phyloP scores from a whole-genome alignment of 495 filamentous ascomycete species.

The Pyrenula massariospora region DNA sequence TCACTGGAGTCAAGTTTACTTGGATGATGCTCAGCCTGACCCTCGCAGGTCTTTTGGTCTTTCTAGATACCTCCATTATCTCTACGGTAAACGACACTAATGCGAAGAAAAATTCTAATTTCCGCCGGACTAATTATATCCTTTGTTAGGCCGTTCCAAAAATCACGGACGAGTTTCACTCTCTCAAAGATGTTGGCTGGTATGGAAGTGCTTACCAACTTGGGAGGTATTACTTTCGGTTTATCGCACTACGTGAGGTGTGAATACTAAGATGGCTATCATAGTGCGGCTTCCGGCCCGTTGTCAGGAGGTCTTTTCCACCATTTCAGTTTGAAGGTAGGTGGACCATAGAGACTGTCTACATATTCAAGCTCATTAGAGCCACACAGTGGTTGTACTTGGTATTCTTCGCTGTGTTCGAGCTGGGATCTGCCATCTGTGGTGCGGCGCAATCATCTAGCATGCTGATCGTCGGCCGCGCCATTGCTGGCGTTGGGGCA shows the following conservation, averaged over 20 bases:
- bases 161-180: conserved; percentile 30
- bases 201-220: conserved; percentile 34
- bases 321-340: conserved; percentile 29
- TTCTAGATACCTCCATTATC: conserved; percentile 40
- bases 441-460: conserved; percentile 6
- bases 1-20: background rate
- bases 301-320: conserved; percentile 33
- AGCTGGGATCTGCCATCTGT: conserved; percentile 7
- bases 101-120: background rate
- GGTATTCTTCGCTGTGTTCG: conserved; percentile 11
- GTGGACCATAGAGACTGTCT: background rate
- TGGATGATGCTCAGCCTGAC: background rate
- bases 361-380: background rate
- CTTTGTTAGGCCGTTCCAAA: conserved; percentile 20
- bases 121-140: background rate
- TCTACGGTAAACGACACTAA: conserved; percentile 22
- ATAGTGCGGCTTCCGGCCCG: conserved; percentile 30
- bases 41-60: conserved; percentile 30
- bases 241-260: background rate
- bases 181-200: conserved; percentile 31
- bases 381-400: conserved; percentile 13
- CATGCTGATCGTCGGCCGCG: conserved; percentile 10
- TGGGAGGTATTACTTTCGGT: conserved; percentile 13
- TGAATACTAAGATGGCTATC: background rate
- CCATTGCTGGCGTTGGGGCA: conserved; percentile 9